phyloP scores from a whole-genome alignment of 2,329 filamentous ascomycete genomes.

The Pyrenochaeta sp. region DNA sequence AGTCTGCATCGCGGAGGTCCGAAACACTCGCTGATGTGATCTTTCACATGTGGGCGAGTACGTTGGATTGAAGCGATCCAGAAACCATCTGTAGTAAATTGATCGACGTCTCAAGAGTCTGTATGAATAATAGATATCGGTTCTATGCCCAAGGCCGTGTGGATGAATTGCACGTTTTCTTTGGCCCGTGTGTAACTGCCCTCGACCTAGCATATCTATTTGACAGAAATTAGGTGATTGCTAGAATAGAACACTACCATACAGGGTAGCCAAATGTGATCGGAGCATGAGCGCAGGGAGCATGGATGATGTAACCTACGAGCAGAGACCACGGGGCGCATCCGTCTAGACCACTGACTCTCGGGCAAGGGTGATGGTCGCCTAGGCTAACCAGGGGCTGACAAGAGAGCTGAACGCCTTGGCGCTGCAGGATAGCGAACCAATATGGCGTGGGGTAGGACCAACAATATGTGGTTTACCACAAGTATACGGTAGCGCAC shows the following conservation, averaged over 20 bases:
- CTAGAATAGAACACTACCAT: slow-evolving; percentile 7
- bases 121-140: background rate
- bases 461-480: background rate
- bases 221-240: slow-evolving; percentile 3
- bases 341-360: slow-evolving; percentile 15
- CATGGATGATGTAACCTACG: slow-evolving; percentile 16
- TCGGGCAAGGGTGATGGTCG: slow-evolving; percentile 1
- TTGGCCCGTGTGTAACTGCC: background rate
- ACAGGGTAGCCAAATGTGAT: slow-evolving; percentile 14
- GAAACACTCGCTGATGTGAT: too few species aligned
- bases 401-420: slow-evolving; percentile 17
- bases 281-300: slow-evolving; percentile 15
- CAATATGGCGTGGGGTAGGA: background rate
- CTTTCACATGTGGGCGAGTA: too few species aligned
- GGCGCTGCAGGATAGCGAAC: slow-evolving; percentile 8
- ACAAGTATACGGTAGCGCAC: background rate
- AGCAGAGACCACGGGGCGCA: slow-evolving; percentile 14
- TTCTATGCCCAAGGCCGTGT: background rate
- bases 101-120: too few species aligned
- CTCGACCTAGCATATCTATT: background rate
- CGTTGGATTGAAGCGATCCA: too few species aligned
- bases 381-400: slow-evolving; percentile 16
- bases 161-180: background rate
- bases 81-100: too few species aligned
- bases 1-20: too few species aligned